phyloP scores from a whole-genome alignment of 495 filamentous ascomycete genomes.

The Penicillium simplicissimum region DNA sequence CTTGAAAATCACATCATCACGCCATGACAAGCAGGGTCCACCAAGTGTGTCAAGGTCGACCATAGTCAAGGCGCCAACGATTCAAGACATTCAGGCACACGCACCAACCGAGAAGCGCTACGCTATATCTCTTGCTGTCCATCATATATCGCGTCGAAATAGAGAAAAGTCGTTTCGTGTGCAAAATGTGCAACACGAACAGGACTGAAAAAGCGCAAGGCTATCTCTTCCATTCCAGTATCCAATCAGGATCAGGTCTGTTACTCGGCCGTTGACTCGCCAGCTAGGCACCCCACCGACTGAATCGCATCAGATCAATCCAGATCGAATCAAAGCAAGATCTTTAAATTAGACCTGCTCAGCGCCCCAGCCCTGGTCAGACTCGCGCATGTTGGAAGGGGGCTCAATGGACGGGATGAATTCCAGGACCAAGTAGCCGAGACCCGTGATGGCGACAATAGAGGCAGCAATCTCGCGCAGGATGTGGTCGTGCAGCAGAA shows the following conservation, averaged over 20 bases:
- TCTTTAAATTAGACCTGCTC: constrained; percentile 71
- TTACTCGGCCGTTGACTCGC: not conserved
- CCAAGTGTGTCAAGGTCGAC: not conserved
- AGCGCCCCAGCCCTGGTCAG: constrained; percentile 85
- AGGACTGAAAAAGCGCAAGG: not conserved
- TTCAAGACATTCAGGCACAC: not conserved
- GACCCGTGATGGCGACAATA: constrained; percentile 72
- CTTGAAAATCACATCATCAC: not conserved
- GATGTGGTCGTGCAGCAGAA: constrained; percentile 65
- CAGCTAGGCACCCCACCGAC: not conserved
- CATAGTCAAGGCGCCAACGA: not conserved
- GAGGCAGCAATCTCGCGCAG: constrained; percentile 65
- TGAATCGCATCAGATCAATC: not conserved
- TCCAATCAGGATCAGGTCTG: not conserved
- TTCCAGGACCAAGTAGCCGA: constrained; percentile 81
- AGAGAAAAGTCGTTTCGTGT: not conserved
- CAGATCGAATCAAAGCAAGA: not conserved
- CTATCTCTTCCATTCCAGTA: not conserved
- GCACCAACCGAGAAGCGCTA: not conserved
- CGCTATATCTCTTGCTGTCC: not conserved
- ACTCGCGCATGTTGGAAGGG: constrained; percentile 95
- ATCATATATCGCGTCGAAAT: not conserved
- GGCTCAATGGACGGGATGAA: constrained; percentile 97
- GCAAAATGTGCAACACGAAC: not conserved
- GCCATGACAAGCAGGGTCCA: not conserved